Percentiles rank a stretch among this genome's conserved stretches.
phyloP scores from a whole-genome alignment of 164 flowering plant species.

The Stephania cephalantha region DNA sequence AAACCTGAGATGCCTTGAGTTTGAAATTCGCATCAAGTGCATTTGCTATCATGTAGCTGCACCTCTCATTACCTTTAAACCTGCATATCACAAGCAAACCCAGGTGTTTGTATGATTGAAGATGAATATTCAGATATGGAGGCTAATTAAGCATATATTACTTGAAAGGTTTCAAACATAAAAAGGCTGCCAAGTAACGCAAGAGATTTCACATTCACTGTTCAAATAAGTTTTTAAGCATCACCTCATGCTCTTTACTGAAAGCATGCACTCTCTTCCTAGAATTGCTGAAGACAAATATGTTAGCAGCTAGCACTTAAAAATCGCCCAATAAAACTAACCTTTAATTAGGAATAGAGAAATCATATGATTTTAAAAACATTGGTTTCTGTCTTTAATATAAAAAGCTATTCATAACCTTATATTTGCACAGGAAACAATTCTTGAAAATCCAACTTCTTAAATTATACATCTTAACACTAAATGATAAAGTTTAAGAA shows the following conservation, averaged over 20 bases:
- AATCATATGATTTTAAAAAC: no score
- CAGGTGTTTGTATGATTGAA: neutral
- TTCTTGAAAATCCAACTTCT: neutral
- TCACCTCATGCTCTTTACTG: slow-evolving; percentile 59
- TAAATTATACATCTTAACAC: neutral
- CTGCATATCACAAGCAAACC: slow-evolving; percentile 30
- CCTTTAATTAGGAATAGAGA: no score
- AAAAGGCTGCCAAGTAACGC: slow-evolving; percentile 1
- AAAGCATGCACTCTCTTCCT: slow-evolving; percentile 69
- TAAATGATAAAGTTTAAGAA: neutral
- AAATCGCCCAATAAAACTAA: no score
- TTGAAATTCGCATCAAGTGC: slow-evolving; percentile 52
- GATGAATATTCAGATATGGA: neutral
- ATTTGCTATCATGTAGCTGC: slow-evolving; percentile 80
- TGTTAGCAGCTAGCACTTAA: slow-evolving; percentile 1
- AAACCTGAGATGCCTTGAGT: slow-evolving; percentile 59
- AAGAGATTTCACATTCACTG: slow-evolving; percentile 44
- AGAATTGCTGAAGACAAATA: slow-evolving; percentile 26
- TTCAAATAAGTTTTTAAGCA: slow-evolving; percentile 59
- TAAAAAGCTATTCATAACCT: neutral
- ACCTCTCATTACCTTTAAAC: slow-evolving; percentile 70
- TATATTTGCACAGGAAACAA: neutral
- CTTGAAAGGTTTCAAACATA: neutral
- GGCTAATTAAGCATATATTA: neutral
- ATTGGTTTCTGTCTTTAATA: neutral